Conservation (phyloP, 371 early-diverging fungal species). For the Sporodiniella umbellata region DNA sequence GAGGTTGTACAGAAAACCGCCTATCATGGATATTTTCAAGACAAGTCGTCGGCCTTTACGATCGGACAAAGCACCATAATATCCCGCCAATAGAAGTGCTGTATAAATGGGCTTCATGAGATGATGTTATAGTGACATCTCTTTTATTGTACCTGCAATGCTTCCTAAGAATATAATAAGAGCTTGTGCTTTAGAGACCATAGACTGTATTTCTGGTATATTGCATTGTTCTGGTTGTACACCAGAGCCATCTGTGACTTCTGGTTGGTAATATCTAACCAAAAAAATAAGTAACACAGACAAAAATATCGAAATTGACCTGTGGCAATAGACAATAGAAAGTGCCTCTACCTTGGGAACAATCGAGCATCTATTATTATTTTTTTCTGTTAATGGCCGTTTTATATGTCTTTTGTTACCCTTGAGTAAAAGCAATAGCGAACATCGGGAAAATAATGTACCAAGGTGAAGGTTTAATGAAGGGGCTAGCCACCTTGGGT, state of each 20-base stretch:
- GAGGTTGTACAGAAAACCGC: constrained; percentile 17
- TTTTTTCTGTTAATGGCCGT: neutral
- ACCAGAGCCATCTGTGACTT: neutral
- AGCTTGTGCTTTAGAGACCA: constrained; percentile 35
- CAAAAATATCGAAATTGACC: neutral
- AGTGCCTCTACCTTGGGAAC: neutral
- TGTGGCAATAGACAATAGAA: neutral
- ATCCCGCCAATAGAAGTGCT: constrained; percentile 36
- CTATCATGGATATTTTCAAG: constrained; percentile 25
- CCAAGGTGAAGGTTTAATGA: constrained; percentile 25
- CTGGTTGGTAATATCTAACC: neutral
- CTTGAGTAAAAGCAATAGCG: constrained; percentile 14
- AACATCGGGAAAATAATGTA: constrained; percentile 20
- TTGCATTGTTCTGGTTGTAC: constrained; percentile 28
- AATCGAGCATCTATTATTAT: neutral
- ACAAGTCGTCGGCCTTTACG: constrained; percentile 26
- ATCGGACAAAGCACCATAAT: constrained; percentile 40
- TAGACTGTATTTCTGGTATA: constrained; percentile 38
- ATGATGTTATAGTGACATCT: neutral
- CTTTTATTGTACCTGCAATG: constrained; percentile 28
- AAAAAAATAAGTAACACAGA: neutral
- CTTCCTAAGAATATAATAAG: constrained; percentile 28
- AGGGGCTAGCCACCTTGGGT: neutral
- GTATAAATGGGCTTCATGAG: neutral
- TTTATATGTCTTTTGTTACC: constrained; percentile 12